Base-by-base conservation (phyloP, 805 yeast species). In the Cyberlindnera veronae region DNA sequence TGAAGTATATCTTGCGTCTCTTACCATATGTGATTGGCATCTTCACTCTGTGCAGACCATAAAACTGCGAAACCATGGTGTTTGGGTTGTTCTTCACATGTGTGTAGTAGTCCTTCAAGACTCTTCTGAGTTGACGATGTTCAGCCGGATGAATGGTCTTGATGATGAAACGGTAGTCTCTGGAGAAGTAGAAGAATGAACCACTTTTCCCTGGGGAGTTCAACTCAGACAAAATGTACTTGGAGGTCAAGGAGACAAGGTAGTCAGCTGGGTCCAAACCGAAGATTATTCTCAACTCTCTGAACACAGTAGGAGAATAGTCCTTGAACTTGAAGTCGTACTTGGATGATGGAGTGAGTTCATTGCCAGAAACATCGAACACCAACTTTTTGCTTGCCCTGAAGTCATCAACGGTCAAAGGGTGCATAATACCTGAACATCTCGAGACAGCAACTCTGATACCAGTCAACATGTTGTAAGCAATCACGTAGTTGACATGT, bases 191-290 rank as follows among this genome's bases (percentile, higher is more conserved):
- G 59, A 93, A 93, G 57, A 91, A 91, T 0, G 96, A 88, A 0
- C 99, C 99, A 55, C 95, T 84, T 61, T 93, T 93, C 4, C 99
- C 99, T 0, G 98, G 97, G 2, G 97, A 89, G 16, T 91, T 95
- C 49, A 89, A 68, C 63, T 91, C 97, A 20, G 93, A 84, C 28
- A 93, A 73, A 47, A 93, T 85, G 57, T 91, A 91, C 61, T 89
- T 89, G 16, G 96, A 91, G 0, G 98, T 91, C 50, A 93, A 71
- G 1, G 96, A 87, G 52, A 91, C 81, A 40, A 93, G 70, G 61
- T 95, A 93, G 61, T 95, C 99, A 1, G 96, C 98, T 3, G 96
- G 96, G 56, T 93, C 98, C 21, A 93, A 71, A 12, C 90, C 89
- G 66, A 95, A 93, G 30, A 78, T 57, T 6, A 76, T 67, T 39